Evolutionary conservation across 2,329 filamentous ascomycete species (phyloP), one percentile per base, ranked within the genome.

Genomic region (Orbilia javanica): DNA sequence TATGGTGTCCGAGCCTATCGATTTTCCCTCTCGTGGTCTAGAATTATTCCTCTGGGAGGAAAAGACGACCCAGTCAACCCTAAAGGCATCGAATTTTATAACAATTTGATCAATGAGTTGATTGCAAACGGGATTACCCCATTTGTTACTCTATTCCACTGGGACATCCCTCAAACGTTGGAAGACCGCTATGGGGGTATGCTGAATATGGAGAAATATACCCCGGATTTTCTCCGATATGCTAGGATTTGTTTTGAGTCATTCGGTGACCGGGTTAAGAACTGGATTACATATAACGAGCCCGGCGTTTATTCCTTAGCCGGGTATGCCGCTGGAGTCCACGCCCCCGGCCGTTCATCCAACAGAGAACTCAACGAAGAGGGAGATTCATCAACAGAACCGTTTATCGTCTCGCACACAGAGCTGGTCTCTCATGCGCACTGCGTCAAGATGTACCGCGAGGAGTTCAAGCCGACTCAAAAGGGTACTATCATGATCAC

Each of bases 1-100:
- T 88, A 88, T 65, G 87, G 88, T 66, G 88, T 89, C 15, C 86
- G 87, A 74, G 88, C 87, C 2, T 91, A 91, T 82, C 88, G 89
- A 25, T 91, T 91, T 82, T 90, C 89, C 2, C 84, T 91, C 27
- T 88, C 89, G 3, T 91, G 89, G 89, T 88, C 88, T 11, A 88
- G 89, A 50, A 88, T 91, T 76, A 90, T 91, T 64, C 89, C 90
- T 0, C 84, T 90, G 3, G 89, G 89, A 18, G 89, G 89, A 18
- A 87, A 88, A 66, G 87, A 90, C 62, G 89, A 90, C 73, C 88
- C 89, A 0, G 82, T 91, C 82, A 91, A 90, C 80, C 85, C 89
- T 76, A 86, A 87, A 62, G 89, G 89, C 5, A 82, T 91, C 36
- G 85, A 87, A 57, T 88, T 88, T 82, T 91, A 91, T 82, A 85